Evolutionary conservation across 805 yeast species (phyloP), one percentile per base, ranked within the genome.

Genomic region (Hanseniaspora taiwanica): DNA sequence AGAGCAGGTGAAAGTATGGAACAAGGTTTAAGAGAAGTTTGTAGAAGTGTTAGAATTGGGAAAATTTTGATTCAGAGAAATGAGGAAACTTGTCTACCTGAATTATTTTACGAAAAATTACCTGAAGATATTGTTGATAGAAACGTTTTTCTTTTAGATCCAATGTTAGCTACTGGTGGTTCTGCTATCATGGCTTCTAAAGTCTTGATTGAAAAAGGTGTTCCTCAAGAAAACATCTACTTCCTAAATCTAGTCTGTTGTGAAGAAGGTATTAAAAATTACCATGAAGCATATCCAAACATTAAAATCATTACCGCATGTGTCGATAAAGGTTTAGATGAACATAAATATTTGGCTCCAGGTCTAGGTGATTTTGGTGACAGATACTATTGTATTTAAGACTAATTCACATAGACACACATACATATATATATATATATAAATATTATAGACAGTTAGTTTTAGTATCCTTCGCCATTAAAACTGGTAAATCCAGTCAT

Each of bases 1-100:
- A 74, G 99, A 58, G 99, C 99, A 4, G 99, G 99, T 49, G 99
- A 91, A 62, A 81, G 94, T 35, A 91, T 91, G 99, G 99, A 91
- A 63, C 94, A 85, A 69, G 98, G 97, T 25, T 68, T 91, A 48
- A 76, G 99, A 60, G 97, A 89, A 59, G 89, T 98, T 63, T 86
- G 97, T 60, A 74, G 98, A 48, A 81, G 94, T 9, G 98, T 91
- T 29, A 72, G 97, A 56, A 82, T 91, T 45, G 99, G 99, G 40
- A 91, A 91, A 68, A 89, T 91, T 50, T 69, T 91, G 56, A 91
- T 91, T 51, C 99, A 91, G 66, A 75, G 99, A 63, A 96, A 91
- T 56, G 99, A 91, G 64, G 98, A 91, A 63, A 91, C 97, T 20
- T 95, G 96, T 2, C 61, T 72, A 51, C 96, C 98, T 34, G 83